Evolutionary conservation across 2,329 filamentous ascomycete species (phyloP).

Genomic region (Macrophomina pseudophaseolina): DNA sequence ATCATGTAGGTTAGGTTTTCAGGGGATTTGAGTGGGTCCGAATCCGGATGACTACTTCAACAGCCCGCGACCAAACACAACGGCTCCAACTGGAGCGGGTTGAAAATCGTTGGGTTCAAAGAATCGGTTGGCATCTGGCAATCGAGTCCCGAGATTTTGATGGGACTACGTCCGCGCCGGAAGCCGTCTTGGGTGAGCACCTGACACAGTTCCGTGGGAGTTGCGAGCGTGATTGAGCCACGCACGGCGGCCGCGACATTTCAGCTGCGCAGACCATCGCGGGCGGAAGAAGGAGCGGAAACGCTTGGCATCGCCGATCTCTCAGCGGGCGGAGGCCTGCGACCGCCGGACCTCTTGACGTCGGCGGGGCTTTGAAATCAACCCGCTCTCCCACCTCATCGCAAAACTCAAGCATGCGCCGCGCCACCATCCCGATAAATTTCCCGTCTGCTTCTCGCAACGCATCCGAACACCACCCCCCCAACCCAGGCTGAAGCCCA

Average conservation of each 20-base stretch:
- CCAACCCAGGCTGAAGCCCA: not conserved
- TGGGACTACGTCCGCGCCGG: too few species aligned
- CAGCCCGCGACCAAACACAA: too few species aligned
- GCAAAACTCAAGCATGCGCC: slow-evolving; percentile 8
- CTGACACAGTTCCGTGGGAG: not conserved
- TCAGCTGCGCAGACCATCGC: not conserved
- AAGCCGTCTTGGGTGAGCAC: too few species aligned
- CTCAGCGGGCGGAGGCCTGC: not conserved
- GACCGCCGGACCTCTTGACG: not conserved
- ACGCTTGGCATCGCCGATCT: not conserved
- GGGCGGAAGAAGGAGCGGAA: not conserved
- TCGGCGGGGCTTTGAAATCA: slow-evolving; percentile 25
- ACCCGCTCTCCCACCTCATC: slow-evolving; percentile 1
- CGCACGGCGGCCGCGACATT: not conserved
- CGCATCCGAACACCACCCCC: not conserved
- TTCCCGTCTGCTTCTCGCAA: not conserved
- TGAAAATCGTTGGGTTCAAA: too few species aligned
- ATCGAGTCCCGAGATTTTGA: too few species aligned
- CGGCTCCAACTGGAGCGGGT: too few species aligned
- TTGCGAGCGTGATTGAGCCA: not conserved
- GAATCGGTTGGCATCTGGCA: too few species aligned
- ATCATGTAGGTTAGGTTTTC: too few species aligned
- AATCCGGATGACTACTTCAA: too few species aligned
- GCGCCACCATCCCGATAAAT: not conserved
- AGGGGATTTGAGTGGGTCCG: too few species aligned